phyloP scores from a whole-genome alignment of 2,329 filamentous ascomycete genomes.

The Knoxdaviesia proteae region DNA sequence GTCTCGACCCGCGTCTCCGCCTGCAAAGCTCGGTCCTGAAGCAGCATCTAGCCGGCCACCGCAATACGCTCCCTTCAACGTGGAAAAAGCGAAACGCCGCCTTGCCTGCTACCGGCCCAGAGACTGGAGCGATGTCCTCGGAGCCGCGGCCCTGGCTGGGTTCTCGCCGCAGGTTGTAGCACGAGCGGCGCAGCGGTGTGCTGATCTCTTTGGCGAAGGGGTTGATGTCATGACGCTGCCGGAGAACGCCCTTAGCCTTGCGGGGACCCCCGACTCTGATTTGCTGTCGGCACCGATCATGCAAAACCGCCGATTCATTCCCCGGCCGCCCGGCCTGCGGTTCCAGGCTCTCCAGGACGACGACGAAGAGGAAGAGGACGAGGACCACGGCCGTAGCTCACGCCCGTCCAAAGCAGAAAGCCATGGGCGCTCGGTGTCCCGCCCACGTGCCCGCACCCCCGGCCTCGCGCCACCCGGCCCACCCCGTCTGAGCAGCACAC shows the following conservation, averaged over 20 bases:
- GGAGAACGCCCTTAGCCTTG: conserved; percentile 7
- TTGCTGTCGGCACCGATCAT: conserved; percentile 1
- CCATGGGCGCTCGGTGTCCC: not conserved
- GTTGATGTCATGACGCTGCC: conserved; percentile 43
- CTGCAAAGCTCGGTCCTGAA: not conserved
- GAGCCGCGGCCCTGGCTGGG: conserved; percentile 53
- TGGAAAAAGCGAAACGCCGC: not conserved
- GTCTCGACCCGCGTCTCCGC: not conserved
- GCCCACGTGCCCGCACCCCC: conserved; percentile 4
- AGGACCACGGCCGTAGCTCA: conserved; percentile 9
- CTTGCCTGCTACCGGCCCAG: conserved; percentile 14
- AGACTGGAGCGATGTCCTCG: conserved; percentile 75
- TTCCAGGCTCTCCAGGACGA: conserved; percentile 2
- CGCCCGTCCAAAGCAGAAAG: not conserved
- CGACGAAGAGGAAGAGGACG: conserved; percentile 8
- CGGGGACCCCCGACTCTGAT: not conserved
- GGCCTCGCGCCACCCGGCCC: conserved; percentile 6
- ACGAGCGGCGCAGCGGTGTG: conserved; percentile 53
- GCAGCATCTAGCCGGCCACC: not conserved
- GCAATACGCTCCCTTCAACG: no score
- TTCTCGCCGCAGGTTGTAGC: conserved; percentile 45
- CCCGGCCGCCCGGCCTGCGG: conserved; percentile 3
- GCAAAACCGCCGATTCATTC: not conserved
- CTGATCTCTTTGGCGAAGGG: conserved; percentile 50
- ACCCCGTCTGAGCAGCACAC: no score